Percentiles rank a stretch among this genome's conserved stretches.
Conservation (phyloP, 352 stramenopile species). For the Lagenidium giganteum region DNA sequence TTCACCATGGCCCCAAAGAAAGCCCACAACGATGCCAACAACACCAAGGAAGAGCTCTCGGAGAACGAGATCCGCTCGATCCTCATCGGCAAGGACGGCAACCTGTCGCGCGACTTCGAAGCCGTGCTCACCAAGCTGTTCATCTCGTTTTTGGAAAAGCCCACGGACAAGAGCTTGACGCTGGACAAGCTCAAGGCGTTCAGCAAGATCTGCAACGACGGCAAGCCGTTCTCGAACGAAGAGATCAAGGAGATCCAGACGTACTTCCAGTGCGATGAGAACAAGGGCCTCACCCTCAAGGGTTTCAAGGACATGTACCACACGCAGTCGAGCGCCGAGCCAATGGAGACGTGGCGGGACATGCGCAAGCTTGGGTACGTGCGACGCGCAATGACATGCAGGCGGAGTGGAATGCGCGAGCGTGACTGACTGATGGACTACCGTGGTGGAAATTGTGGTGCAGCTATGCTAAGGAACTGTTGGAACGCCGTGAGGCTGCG, state of each 20-base stretch:
- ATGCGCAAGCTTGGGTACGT: constrained; percentile 85
- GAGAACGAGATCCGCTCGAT: constrained; percentile 82
- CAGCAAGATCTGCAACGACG: constrained; percentile 87
- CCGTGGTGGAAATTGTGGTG: constrained; percentile 1
- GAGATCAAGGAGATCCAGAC: constrained; percentile 91
- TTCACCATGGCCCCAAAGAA: constrained; percentile 59
- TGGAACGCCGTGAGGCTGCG: constrained; percentile 66
- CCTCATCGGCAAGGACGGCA: constrained; percentile 78
- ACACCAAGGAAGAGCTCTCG: constrained; percentile 44
- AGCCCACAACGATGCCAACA: constrained; percentile 53
- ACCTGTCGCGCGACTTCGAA: constrained; percentile 81
- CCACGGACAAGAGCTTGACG: constrained; percentile 76
- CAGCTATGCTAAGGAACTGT: constrained; percentile 69
- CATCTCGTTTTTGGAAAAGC: constrained; percentile 77
- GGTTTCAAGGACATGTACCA: constrained; percentile 91
- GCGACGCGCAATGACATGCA: neutral
- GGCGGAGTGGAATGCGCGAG: constrained; percentile 2
- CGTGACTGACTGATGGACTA: neutral
- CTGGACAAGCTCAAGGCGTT: constrained; percentile 86
- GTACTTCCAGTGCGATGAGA: constrained; percentile 90
- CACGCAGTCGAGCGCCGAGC: constrained; percentile 85
- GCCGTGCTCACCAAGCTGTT: constrained; percentile 82
- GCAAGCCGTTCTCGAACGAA: constrained; percentile 81
- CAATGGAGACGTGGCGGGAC: constrained; percentile 86
- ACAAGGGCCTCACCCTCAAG: constrained; percentile 86